Conservation (phyloP, 441 rosid species). For the Pelargonium myrrhifolium region DNA sequence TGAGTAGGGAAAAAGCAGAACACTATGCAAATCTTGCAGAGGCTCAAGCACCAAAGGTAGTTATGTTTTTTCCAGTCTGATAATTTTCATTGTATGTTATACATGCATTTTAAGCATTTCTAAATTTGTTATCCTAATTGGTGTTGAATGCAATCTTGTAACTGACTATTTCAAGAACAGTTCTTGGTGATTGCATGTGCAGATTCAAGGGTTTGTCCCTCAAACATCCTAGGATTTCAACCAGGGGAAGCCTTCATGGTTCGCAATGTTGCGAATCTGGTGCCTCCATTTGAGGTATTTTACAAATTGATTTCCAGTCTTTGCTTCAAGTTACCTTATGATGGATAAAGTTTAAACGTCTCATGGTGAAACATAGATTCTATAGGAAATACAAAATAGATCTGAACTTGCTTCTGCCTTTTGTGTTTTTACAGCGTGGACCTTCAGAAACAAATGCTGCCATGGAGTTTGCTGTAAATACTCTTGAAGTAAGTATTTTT, state of each 20-base stretch:
- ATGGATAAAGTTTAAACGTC: too few species aligned
- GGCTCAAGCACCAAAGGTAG: conserved; percentile 81
- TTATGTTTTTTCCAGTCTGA: neutral
- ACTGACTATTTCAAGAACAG: conserved; percentile 49
- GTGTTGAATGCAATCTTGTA: conserved; percentile 4
- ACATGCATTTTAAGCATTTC: neutral
- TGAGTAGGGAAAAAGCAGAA: conserved; percentile 58
- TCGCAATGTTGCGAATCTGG: conserved; percentile 85
- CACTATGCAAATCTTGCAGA: conserved; percentile 58
- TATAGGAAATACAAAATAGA: neutral
- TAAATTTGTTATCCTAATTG: conserved; percentile 9
- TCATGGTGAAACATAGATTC: too few species aligned
- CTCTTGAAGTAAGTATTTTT: conserved; percentile 4
- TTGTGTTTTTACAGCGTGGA: conserved; percentile 3
- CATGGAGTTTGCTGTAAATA: conserved; percentile 3
- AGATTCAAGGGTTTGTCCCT: conserved; percentile 96
- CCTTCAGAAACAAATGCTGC: conserved; percentile 8
- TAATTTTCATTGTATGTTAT: neutral
- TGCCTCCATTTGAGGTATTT: conserved; percentile 72
- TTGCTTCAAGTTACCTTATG: neutral
- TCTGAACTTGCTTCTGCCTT: neutral
- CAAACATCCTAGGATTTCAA: conserved; percentile 74
- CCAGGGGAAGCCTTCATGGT: conserved; percentile 94
- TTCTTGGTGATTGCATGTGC: conserved; percentile 95
- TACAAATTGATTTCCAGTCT: neutral